Evolutionary conservation across 192 early-diverging fungal genomes (phyloP), one percentile per base, ranked within the genome.

Genomic region (Funneliformis geosporum): DNA sequence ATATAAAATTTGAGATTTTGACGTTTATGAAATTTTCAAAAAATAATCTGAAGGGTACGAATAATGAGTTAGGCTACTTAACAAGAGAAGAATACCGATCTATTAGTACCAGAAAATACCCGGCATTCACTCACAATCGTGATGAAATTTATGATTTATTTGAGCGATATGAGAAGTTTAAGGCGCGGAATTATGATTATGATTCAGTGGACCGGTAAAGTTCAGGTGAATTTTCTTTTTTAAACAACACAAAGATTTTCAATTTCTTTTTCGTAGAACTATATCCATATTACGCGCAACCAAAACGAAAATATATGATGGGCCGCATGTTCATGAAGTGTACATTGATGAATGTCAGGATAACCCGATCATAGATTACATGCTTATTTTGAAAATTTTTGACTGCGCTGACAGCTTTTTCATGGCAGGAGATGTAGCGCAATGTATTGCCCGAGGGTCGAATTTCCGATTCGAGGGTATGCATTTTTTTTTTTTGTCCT

Each of bases 331-430:
- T 40, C 60, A 75, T 61, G 55, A 75, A 75, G 28, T 75, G 5
- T 75, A 75, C 42, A 75, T 75, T 40, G 74, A 75, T 61, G 59
- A 75, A 73, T 33, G 33, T 33, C 33, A 33, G 2, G 33, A 33
- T 33, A 33, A 33, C 33, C 33, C 0, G 0, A 33, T 73, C 12
- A 50, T 73, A 6, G 72, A 73, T 73, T 59, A 59, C 1, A 4
- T 50, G 8, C 72, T 73, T 42, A 73, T 73, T 18, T 60, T 73
- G 16, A 73, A 59, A 59, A 23, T 73, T 27, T 73, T 73, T 60
- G 23, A 73, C 11, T 25, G 72, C n/a, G 72, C 47, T 28, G 72
- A 73, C n/a, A 59, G 47, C 46, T 38, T 73, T 73, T 73, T 73
- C 11, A 9, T 73, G 72, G 72, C 72, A 1, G 72, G 72, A 59